These are phyloP conservation scores for Juncus effusus DNA, from an alignment of 176 grass and related monocot genomes.

Conservation along the genomic window DNA sequence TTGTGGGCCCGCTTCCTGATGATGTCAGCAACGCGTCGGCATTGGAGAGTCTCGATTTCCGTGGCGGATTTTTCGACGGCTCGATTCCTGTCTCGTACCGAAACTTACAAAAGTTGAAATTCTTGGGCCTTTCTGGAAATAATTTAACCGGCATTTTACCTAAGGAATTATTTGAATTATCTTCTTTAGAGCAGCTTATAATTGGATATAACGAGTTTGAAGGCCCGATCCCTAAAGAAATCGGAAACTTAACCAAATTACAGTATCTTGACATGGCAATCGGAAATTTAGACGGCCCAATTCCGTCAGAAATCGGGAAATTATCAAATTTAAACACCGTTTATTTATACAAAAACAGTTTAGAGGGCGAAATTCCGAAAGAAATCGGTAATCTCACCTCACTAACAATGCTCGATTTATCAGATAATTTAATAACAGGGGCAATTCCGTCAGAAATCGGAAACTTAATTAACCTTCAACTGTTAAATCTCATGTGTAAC, in stretches of 20 bases:
- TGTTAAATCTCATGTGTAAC: conserved; percentile 99
- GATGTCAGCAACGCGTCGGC: conserved; percentile 54
- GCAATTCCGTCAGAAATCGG: conserved; percentile 63
- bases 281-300: conserved; percentile 54
- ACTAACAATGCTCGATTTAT: conserved; percentile 79
- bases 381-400: conserved; percentile 65
- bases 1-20: conserved; percentile 62
- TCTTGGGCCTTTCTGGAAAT: conserved; percentile 88
- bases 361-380: conserved; percentile 65
- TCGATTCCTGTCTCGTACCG: conserved; percentile 57
- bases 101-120: conserved; percentile 69
- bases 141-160: conserved; percentile 79
- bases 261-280: conserved; percentile 92
- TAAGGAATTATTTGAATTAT: conserved; percentile 53
- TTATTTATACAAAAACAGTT: conserved; percentile 80
- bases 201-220: conserved; percentile 90
- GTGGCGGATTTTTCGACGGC: conserved; percentile 80
- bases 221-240: conserved; percentile 57
- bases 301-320: conserved; percentile 62
- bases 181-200: conserved; percentile 75
- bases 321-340: conserved; percentile 52
- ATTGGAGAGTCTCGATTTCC: conserved; percentile 64
- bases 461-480: conserved; percentile 57
- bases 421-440: conserved; percentile 72
- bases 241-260: conserved; percentile 69